Conservation (phyloP, 768 basidiomycete species). For the Tricholomella constricta region DNA sequence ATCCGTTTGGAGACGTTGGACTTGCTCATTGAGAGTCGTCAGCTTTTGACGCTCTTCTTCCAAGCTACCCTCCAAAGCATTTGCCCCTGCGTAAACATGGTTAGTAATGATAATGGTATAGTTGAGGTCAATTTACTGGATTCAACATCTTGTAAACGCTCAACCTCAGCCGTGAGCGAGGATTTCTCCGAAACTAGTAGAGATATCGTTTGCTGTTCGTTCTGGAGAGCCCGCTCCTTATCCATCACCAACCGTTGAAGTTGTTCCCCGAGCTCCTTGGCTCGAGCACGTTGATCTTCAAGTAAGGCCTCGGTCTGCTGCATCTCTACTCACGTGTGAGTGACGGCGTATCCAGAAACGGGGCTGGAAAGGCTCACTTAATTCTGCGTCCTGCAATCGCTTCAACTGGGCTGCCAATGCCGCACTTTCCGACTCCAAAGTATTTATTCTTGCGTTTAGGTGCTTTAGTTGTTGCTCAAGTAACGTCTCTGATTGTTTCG, state of each 20-base stretch:
- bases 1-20: conserved; percentile 45
- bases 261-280: conserved; percentile 31
- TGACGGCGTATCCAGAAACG: not conserved
- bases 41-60: conserved; percentile 44
- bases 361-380: conserved; percentile 23
- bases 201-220: conserved; percentile 73
- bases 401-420: conserved; percentile 30
- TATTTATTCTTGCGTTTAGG: conserved; percentile 13
- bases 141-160: conserved; percentile 61
- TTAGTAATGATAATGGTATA: not conserved
- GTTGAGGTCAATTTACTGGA: conserved; percentile 44
- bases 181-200: conserved; percentile 78
- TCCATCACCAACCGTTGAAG: conserved; percentile 33
- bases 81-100: conserved; percentile 38
- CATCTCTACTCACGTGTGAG: conserved; percentile 24
- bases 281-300: conserved; percentile 32
- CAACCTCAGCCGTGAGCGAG: conserved; percentile 55
- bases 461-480: conserved; percentile 24
- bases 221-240: conserved; percentile 41
- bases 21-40: conserved; percentile 40
- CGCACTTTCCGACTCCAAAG: conserved; percentile 27
- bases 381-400: conserved; percentile 31
- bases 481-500: not conserved
- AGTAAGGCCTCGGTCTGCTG: conserved; percentile 35
- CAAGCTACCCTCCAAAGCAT: conserved; percentile 42